Conservation (phyloP, 257 asterid species). For the Fraxinus quadrangulata region DNA sequence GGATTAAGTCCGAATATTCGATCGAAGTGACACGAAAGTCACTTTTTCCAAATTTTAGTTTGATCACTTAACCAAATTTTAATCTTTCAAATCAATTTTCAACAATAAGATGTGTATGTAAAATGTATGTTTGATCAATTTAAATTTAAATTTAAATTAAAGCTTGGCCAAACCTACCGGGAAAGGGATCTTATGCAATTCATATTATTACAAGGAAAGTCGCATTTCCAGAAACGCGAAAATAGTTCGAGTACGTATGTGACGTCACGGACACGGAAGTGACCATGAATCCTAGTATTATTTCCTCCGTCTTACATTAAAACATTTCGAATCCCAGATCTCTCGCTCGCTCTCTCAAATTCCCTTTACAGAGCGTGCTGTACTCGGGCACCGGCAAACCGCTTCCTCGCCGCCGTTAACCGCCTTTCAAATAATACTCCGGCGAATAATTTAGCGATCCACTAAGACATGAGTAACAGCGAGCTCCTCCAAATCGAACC, state of each 20-base stretch:
- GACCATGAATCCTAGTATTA: conserved; percentile 29
- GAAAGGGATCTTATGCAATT: too few relatives aligned
- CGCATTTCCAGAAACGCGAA: not conserved
- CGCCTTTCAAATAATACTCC: not conserved
- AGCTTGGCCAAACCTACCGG: too few relatives aligned
- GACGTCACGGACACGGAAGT: not conserved
- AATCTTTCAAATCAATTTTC: too few relatives aligned
- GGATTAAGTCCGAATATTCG: too few relatives aligned
- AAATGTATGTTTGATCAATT: too few relatives aligned
- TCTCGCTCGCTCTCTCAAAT: conserved; percentile 23
- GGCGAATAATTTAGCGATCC: conserved; percentile 6
- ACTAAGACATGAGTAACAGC: conserved; percentile 40
- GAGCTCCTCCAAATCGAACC: conserved; percentile 80
- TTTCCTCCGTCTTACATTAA: conserved; percentile 13
- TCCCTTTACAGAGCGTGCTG: not conserved
- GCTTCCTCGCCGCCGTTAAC: conserved; percentile 7
- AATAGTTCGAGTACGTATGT: not conserved
- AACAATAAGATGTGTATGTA: too few relatives aligned
- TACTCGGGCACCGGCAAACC: conserved; percentile 11
- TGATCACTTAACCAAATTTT: too few relatives aligned
- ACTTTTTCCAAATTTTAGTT: too few relatives aligned
- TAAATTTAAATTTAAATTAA: too few relatives aligned
- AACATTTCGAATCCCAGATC: conserved; percentile 37
- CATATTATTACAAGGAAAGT: not conserved
- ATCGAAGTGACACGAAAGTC: too few relatives aligned